Evolutionary conservation across 768 basidiomycete genomes (phyloP).

Genomic region (Lactarius quietus): DNA sequence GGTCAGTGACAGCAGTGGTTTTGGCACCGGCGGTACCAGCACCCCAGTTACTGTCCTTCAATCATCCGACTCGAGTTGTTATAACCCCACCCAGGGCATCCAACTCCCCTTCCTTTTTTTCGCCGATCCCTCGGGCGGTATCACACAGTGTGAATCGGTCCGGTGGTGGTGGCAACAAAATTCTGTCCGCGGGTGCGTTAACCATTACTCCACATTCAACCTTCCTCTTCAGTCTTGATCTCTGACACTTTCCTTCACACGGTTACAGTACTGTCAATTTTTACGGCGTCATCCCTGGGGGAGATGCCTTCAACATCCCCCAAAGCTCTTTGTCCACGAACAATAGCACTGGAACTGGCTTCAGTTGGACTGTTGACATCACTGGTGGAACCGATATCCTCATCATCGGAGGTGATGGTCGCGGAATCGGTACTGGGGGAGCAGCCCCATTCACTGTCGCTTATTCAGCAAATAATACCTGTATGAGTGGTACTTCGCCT

Average conservation of each 20-base stretch:
- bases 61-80: constrained; percentile 58
- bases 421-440: constrained; percentile 70
- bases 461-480: constrained; percentile 48
- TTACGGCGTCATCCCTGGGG: constrained; percentile 77
- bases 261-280: constrained; percentile 56
- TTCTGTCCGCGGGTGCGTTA: constrained; percentile 50
- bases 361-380: constrained; percentile 62
- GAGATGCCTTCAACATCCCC: constrained; percentile 67
- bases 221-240: background rate
- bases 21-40: constrained; percentile 74
- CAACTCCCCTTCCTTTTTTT: constrained; percentile 55
- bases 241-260: no score
- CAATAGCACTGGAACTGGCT: constrained; percentile 52
- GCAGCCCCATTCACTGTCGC: constrained; percentile 53
- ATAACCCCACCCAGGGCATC: constrained; percentile 46
- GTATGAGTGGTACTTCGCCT: constrained; percentile 56
- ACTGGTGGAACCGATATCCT: constrained; percentile 63
- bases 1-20: constrained; percentile 58
- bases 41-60: constrained; percentile 52
- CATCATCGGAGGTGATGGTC: constrained; percentile 60
- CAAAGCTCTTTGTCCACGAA: constrained; percentile 43
- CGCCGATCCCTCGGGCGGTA: constrained; percentile 56
- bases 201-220: background rate
- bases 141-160: constrained; percentile 59
- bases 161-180: constrained; percentile 63